Evolutionary conservation across 129 eudicot species (phyloP).

Genomic region (Flaveria trinervia): DNA sequence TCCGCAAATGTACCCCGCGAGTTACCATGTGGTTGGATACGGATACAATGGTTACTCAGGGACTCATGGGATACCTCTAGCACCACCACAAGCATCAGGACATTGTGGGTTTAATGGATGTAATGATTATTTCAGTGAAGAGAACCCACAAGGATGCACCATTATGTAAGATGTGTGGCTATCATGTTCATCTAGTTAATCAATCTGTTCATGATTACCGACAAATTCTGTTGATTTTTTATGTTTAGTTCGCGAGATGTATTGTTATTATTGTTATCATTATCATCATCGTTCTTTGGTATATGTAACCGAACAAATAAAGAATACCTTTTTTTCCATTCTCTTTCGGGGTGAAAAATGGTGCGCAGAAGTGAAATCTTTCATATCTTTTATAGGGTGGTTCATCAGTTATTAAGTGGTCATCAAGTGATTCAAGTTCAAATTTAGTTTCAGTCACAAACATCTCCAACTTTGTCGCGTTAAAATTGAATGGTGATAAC

Average conservation of each 20-base stretch:
- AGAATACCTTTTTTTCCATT: not conserved
- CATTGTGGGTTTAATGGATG: conserved; percentile 19
- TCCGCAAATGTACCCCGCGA: conserved; percentile 42
- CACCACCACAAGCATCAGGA: conserved; percentile 34
- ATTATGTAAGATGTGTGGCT: conserved; percentile 47
- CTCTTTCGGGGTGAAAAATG: too few species aligned
- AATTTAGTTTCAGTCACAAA: too few species aligned
- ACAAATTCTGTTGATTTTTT: not conserved
- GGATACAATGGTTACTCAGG: conserved; percentile 44
- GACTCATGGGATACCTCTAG: conserved; percentile 35
- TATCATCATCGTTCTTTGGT: not conserved
- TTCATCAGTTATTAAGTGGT: too few species aligned
- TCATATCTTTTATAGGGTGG: too few species aligned
- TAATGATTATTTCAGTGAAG: conserved; percentile 54
- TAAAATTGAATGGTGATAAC: too few species aligned
- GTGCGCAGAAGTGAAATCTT: too few species aligned
- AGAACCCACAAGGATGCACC: conserved; percentile 61
- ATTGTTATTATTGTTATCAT: not conserved
- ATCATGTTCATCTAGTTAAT: not conserved
- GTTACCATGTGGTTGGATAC: conserved; percentile 38
- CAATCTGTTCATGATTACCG: not conserved
- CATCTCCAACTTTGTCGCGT: too few species aligned
- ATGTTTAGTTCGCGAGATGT: not conserved
- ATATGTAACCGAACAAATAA: not conserved
- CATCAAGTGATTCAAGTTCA: too few species aligned